Conservation (phyloP, 2,329 filamentous ascomycete species). For the Monosporascus sp. region DNA sequence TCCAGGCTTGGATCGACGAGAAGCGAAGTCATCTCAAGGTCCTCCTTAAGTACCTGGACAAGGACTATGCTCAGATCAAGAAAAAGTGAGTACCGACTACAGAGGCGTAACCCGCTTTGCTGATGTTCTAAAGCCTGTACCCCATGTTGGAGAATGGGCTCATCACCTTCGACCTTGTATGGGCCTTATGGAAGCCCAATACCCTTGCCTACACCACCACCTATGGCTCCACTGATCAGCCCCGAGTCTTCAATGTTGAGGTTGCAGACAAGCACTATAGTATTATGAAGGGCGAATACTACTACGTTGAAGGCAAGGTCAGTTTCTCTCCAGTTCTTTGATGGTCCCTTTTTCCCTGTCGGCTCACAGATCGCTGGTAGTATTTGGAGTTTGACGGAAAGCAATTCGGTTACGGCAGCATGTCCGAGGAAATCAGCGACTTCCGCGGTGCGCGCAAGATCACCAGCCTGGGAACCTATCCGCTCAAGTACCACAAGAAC, state of each 20-base stretch:
- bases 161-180: constrained; percentile 83
- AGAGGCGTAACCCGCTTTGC: background rate
- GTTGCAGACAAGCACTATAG: constrained; percentile 64
- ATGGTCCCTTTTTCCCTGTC: background rate
- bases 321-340: background rate
- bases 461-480: constrained; percentile 70
- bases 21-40: constrained; percentile 65
- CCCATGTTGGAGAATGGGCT: constrained; percentile 75
- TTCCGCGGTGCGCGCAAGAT: constrained; percentile 85
- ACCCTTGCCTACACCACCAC: constrained; percentile 73
- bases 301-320: constrained; percentile 64
- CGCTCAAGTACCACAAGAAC: constrained; percentile 74
- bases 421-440: constrained; percentile 62
- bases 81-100: constrained; percentile 39
- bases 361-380: constrained; percentile 21
- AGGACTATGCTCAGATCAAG: constrained; percentile 73
- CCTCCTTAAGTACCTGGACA: constrained; percentile 70
- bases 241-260: constrained; percentile 78
- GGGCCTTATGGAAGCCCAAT: constrained; percentile 85
- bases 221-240: constrained; percentile 71
- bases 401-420: constrained; percentile 69
- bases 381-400: constrained; percentile 91
- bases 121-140: constrained; percentile 51
- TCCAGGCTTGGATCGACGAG: constrained; percentile 49
- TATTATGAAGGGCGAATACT: constrained; percentile 69